Evolutionary conservation across 306 rosid genomes (phyloP), one percentile per base, ranked within the genome.

Genomic region (Quercus engelmannii): DNA sequence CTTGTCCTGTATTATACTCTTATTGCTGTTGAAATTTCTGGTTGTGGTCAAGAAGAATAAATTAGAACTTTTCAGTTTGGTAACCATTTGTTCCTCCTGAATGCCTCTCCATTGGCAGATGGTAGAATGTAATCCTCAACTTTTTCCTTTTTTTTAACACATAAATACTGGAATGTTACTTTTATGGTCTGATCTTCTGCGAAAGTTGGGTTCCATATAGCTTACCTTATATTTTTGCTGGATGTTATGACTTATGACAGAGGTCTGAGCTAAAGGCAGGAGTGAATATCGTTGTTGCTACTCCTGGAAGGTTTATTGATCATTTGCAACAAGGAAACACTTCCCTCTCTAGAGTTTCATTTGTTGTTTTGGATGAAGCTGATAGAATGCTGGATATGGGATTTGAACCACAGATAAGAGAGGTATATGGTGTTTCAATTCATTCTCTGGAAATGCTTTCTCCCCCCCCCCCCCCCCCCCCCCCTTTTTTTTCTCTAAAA

Each of bases 301-400:
- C 97, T 35, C 97, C 97, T 59, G 97, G 97, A 80, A 88, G 97
- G 82, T 91, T 92, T 82, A 92, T 91, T 69, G 97, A 92, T 81
- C 97, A 92, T 79, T 85, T 92, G 76, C 97, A 92, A 77, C 94
- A 93, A 88, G 93, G 94, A 75, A 93, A 93, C 75, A 93, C 94
- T 84, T 90, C 86, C 19, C 87, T 91, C 68, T 85, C 93, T 77
- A 90, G 97, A 85, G 85, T 91, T 84, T 90, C 96, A 51, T 93
- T 86, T 84, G 90, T 92, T 81, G 97, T 93, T 83, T 84, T 93
- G 59, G 98, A 93, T 9, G 98, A 93, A 82, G 98, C 98, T 69
- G 98, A 93, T 82, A 90, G 97, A 76, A 93, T 91, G 97, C 96
- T 93, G 80, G 98, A 93, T 85, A 93, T 93, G 98, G 98, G 98